phyloP scores from a whole-genome alignment of 306 rosid species.

The Rubus idaeus region DNA sequence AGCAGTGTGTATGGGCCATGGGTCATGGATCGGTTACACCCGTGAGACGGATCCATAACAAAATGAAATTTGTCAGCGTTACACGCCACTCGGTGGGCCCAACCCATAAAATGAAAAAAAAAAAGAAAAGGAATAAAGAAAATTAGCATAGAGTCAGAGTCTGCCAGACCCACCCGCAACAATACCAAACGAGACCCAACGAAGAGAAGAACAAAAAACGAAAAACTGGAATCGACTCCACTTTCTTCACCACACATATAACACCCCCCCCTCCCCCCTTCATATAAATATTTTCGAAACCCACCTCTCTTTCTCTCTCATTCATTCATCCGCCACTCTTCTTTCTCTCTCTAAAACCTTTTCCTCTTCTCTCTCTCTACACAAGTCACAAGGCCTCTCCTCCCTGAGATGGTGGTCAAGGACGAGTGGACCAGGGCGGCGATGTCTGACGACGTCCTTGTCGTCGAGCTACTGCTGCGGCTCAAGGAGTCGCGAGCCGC shows the following conservation, averaged over 20 bases:
- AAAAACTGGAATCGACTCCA: constrained; percentile 54
- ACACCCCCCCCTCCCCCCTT: neutral
- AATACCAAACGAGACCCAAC: neutral
- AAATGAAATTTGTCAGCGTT: constrained; percentile 11
- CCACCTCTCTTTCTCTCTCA: constrained; percentile 25
- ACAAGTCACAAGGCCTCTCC: neutral
- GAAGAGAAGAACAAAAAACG: constrained; percentile 11
- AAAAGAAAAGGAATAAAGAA: neutral
- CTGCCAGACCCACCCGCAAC: constrained; percentile 34
- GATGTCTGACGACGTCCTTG: constrained; percentile 62
- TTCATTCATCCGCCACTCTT: constrained; percentile 44
- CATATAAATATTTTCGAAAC: constrained; percentile 10
- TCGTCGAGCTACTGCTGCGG: constrained; percentile 63
- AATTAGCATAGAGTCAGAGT: constrained; percentile 11
- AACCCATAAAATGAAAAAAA: neutral
- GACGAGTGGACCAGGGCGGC: constrained; percentile 74
- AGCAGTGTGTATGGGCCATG: neutral
- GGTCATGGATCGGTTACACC: neutral
- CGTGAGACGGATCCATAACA: no score
- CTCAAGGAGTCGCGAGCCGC: constrained; percentile 58
- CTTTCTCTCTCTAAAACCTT: constrained; percentile 18
- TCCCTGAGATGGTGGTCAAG: constrained; percentile 30
- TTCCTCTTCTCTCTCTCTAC: neutral
- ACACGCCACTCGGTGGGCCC: constrained; percentile 36
- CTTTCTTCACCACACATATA: constrained; percentile 45